A percentile compares a stretch with the other conserved stretches of the same genome.
Evolutionary conservation across 2,329 filamentous ascomycete genomes (phyloP).

Genomic region (Rhinocladiella mackenziei): DNA sequence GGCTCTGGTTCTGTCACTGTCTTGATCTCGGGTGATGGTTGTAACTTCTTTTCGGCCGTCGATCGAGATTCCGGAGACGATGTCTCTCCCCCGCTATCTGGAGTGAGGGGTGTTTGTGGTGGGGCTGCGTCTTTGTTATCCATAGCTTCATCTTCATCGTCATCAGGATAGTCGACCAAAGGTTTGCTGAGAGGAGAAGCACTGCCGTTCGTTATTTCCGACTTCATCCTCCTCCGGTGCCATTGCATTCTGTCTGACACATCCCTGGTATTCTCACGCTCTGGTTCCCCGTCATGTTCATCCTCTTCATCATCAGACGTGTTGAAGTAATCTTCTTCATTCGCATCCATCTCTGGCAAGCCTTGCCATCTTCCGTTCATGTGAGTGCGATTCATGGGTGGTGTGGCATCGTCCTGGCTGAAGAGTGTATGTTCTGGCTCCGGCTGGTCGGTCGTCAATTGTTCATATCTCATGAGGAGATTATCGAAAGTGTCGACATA

Average conservation of each 20-base stretch:
- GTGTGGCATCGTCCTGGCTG: conserved; percentile 63
- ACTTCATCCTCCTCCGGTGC: conserved; percentile 24
- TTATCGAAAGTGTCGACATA: conserved; percentile 82
- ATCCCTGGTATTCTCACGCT: conserved; percentile 16
- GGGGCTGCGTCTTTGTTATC: conserved; percentile 44
- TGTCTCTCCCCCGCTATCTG: conserved; percentile 31
- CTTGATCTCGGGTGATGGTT: conserved; percentile 32
- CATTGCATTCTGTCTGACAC: conserved; percentile 24
- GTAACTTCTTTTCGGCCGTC: conserved; percentile 29
- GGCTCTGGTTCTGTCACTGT: conserved; percentile 35
- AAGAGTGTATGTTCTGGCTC: conserved; percentile 64
- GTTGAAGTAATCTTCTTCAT: conserved; percentile 93
- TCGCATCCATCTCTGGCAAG: conserved; percentile 76
- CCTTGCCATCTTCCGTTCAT: conserved; percentile 62
- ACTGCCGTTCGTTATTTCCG: conserved; percentile 52
- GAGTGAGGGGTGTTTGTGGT: conserved; percentile 25
- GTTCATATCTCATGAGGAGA: conserved; percentile 72
- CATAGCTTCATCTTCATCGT: conserved; percentile 68
- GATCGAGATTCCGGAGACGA: conserved; percentile 27
- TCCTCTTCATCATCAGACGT: conserved; percentile 82
- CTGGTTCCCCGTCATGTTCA: conserved; percentile 39
- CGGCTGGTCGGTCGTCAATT: conserved; percentile 61
- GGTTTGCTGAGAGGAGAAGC: conserved; percentile 62
- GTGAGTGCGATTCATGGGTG: conserved; percentile 42
- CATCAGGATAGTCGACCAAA: conserved; percentile 87